Evolutionary conservation across 371 early-diverging fungal genomes (phyloP).

Genomic region (Lichtheimia hyalospora): DNA sequence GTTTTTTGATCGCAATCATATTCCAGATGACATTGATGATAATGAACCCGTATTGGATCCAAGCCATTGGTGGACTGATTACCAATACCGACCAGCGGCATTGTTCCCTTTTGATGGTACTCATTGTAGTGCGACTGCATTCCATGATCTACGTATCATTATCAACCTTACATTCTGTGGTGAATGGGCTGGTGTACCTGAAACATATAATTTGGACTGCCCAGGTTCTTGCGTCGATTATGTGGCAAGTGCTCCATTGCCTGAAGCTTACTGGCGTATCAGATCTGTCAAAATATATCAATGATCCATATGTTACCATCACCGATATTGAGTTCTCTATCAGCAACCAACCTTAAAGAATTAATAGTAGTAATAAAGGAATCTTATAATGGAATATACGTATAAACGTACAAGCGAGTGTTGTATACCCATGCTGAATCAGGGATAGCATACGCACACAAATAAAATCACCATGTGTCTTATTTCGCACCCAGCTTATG

Average conservation of each 20-base stretch:
- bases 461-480: too few relatives aligned
- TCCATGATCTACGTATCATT: constrained; percentile 12
- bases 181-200: constrained; percentile 18
- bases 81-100: constrained; percentile 12
- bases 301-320: too few relatives aligned
- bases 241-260: constrained; percentile 21
- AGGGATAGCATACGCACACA: too few relatives aligned
- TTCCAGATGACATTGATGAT: constrained; percentile 31
- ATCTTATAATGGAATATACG: too few relatives aligned
- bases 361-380: too few relatives aligned
- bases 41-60: constrained; percentile 18
- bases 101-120: constrained; percentile 17
- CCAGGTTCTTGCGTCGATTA: constrained; percentile 14
- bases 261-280: constrained; percentile 21
- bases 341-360: too few relatives aligned
- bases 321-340: too few relatives aligned
- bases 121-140: constrained; percentile 6
- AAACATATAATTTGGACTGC: not conserved
- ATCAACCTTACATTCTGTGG: constrained; percentile 23
- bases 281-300: constrained; percentile 2
- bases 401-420: too few relatives aligned
- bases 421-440: too few relatives aligned
- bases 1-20: constrained; percentile 25
- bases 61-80: constrained; percentile 16
- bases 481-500: too few relatives aligned